phyloP scores from a whole-genome alignment of 225 moss, liverwort and hornwort genomes.

The Pseudisothecium myosuroides region DNA sequence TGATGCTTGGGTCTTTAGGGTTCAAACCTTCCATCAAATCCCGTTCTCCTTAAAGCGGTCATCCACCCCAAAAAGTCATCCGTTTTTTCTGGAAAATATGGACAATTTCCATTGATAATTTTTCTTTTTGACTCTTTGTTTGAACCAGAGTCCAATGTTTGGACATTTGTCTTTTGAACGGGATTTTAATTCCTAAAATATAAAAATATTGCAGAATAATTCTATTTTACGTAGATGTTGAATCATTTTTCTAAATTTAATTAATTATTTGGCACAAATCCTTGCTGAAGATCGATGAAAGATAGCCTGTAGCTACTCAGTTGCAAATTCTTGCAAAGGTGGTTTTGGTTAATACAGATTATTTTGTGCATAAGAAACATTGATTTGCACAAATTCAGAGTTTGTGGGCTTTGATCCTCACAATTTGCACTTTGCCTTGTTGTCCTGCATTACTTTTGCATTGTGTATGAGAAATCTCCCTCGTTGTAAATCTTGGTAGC shows the following conservation, averaged over 20 bases:
- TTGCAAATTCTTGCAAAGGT: background rate
- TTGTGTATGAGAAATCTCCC: background rate
- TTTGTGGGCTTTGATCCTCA: rapidly evolving
- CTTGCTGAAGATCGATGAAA: background rate
- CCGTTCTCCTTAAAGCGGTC: background rate
- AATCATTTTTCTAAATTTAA: background rate
- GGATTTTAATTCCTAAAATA: background rate
- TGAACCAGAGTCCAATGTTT: rapidly evolving
- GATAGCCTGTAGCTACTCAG: too few species aligned
- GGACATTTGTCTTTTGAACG: rapidly evolving
- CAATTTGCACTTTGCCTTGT: background rate
- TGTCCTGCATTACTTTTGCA: rapidly evolving
- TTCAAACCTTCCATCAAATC: background rate
- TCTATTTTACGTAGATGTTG: background rate
- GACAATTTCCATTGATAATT: too few species aligned
- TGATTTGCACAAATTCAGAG: background rate
- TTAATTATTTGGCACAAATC: background rate
- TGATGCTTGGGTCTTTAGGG: background rate
- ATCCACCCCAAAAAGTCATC: background rate
- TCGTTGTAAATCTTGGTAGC: background rate
- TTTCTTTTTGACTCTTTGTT: rapidly evolving
- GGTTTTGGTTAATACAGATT: too few species aligned
- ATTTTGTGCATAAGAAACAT: background rate
- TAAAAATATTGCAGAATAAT: background rate
- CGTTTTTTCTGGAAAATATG: too few species aligned